Conservation (phyloP, 352 stramenopile genomes). For the Phytophthora boehmeriae region DNA sequence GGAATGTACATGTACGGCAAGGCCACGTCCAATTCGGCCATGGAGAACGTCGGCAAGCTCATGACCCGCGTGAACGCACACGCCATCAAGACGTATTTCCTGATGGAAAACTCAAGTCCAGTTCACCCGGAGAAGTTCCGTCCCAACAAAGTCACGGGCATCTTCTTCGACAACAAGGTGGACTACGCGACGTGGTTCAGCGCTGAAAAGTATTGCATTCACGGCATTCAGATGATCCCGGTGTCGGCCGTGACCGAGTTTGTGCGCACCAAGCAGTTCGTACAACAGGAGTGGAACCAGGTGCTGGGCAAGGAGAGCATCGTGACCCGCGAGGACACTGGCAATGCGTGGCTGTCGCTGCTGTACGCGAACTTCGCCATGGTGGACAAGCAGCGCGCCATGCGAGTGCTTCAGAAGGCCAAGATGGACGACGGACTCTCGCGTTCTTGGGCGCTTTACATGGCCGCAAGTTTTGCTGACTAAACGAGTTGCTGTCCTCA, state of each 20-base stretch:
- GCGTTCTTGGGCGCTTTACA: slow-evolving; percentile 77
- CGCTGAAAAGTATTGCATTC: slow-evolving; percentile 75
- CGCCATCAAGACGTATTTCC: slow-evolving; percentile 67
- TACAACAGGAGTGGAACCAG: slow-evolving; percentile 66
- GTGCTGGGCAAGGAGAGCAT: slow-evolving; percentile 57
- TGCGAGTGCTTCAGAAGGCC: slow-evolving; percentile 54
- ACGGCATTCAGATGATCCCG: slow-evolving; percentile 85
- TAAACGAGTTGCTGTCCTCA: too few species aligned
- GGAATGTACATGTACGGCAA: slow-evolving; percentile 58
- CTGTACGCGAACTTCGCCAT: slow-evolving; percentile 69
- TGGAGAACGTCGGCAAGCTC: slow-evolving; percentile 46
- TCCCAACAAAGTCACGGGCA: slow-evolving; percentile 65
- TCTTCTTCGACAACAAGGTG: slow-evolving; percentile 82
- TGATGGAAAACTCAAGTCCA: slow-evolving; percentile 50
- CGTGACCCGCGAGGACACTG: slow-evolving; percentile 45
- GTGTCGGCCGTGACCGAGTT: slow-evolving; percentile 67
- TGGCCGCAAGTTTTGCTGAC: slow-evolving; percentile 53
- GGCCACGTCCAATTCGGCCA: slow-evolving; percentile 39
- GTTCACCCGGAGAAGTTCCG: slow-evolving; percentile 55
- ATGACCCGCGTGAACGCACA: slow-evolving; percentile 58
- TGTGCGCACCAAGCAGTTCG: slow-evolving; percentile 57
- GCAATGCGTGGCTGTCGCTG: slow-evolving; percentile 54
- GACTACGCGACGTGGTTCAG: slow-evolving; percentile 85
- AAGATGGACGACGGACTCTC: slow-evolving; percentile 77
- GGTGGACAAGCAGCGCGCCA: slow-evolving; percentile 55